Evolutionary conservation across 2,329 filamentous ascomycete species (phyloP), one percentile per base, ranked within the genome.

Genomic region (Aspergillus udagawae): DNA sequence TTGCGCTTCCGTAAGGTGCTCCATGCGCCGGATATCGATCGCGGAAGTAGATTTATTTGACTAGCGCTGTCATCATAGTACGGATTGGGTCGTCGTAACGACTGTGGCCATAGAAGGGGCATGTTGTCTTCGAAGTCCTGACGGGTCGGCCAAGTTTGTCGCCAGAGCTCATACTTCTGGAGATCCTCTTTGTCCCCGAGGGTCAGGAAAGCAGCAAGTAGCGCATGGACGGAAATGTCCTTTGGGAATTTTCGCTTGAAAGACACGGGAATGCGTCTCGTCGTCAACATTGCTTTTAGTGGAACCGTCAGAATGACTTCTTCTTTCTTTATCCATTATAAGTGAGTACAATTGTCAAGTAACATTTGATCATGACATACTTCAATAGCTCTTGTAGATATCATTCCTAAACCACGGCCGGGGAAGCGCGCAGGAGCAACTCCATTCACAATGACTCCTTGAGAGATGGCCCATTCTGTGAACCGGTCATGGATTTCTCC

Each of bases 331-430:
- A 14, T 45, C 21, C 49, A 51, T 2, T 12, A 12, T 9, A 57
- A n/a, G 58, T 51, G 2, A 44, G 29, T 51, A 23, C 21, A n/a
- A 8, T 28, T 29, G 49, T 17, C 32, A 38, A 38, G 50, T 56
- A 23, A 29, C 25, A 49, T 53, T 23, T 47, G 25, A 51, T 35
- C 42, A 49, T 20, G 21, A 9, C 62, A 67, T 75, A 90, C 89
- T 76, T 88, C 77, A 59, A 94, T 81, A 14, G 82, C 76, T 28
- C 82, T 81, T 12, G 84, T 86, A 4, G 91, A 88, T 52, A 92
- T 81, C 56, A 96, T 86, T 49, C 92, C 92, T 53, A 94, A 82
- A 28, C 92, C 92, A 54, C 89, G 82, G 1, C 86, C 88, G 5
- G 86, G 83, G 17, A 96, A 86, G 42, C 78, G 79, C 44, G 85